Percentiles rank a stretch among this genome's conserved stretches.
Evolutionary conservation across 768 basidiomycete species (phyloP).

Genomic region (Cubamyces lactineus): DNA sequence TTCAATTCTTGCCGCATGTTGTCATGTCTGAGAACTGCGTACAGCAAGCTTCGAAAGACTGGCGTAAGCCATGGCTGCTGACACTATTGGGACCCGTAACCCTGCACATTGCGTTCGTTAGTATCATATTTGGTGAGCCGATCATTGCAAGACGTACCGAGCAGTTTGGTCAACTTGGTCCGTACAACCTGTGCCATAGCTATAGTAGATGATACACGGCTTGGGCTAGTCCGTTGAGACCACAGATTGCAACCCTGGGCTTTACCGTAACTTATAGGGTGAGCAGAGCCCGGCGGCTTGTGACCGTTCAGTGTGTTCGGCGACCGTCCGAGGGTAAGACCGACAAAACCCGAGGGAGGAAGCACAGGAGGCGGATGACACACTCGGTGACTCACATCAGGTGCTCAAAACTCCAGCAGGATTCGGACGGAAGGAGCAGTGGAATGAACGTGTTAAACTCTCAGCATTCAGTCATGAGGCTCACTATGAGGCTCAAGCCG

Average conservation of each 20-base stretch:
- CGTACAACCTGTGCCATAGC: slow-evolving; percentile 31
- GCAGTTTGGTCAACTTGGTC: slow-evolving; percentile 52
- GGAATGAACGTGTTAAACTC: no score
- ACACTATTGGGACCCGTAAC: slow-evolving; percentile 60
- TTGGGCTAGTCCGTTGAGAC: no score
- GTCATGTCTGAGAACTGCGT: background rate
- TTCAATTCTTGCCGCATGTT: slow-evolving; percentile 33
- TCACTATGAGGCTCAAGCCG: no score
- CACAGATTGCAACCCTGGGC: no score
- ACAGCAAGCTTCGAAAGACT: slow-evolving; percentile 52
- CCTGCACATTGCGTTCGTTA: slow-evolving; percentile 38
- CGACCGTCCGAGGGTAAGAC: slow-evolving; percentile 1
- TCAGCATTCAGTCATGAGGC: no score
- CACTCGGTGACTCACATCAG: no score
- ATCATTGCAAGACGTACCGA: slow-evolving; percentile 45
- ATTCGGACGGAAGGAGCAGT: no score
- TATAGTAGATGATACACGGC: background rate
- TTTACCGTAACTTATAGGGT: background rate
- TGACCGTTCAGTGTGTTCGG: background rate
- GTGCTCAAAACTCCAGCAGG: no score
- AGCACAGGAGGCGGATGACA: background rate
- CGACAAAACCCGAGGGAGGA: background rate
- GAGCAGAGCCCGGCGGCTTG: background rate
- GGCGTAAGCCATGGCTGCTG: slow-evolving; percentile 73
- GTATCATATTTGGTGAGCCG: background rate